These are phyloP conservation scores for Protomyces macrosporus DNA, from an alignment of 1,139 yeast genomes.

Conservation along the genomic window DNA sequence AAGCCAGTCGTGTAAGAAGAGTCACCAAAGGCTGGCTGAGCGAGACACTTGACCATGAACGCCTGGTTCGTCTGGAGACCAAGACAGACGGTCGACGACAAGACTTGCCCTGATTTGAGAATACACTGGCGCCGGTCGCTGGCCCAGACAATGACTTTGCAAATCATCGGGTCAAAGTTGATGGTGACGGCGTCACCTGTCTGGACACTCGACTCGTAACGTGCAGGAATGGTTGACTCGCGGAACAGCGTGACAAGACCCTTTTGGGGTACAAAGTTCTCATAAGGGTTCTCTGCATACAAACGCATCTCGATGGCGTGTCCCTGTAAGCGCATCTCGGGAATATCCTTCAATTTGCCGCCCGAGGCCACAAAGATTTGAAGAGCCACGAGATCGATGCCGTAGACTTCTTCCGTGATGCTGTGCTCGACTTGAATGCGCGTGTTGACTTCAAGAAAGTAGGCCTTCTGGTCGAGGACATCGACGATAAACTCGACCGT, in stretches of 20 bases:
- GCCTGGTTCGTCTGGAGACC: conserved; percentile 73
- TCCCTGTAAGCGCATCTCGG: conserved; percentile 1
- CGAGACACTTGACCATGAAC: neutral
- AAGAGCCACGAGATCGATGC: conserved; percentile 72
- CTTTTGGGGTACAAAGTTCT: conserved; percentile 92
- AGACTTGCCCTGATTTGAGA: conserved; percentile 66
- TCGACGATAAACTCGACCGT: conserved; percentile 95
- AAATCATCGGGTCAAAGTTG: conserved; percentile 93
- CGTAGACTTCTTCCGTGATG: conserved; percentile 91
- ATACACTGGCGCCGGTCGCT: conserved; percentile 80
- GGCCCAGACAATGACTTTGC: conserved; percentile 93
- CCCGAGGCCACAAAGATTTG: conserved; percentile 6
- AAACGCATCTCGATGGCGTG: conserved; percentile 87
- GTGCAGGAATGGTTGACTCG: conserved; percentile 44
- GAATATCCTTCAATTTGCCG: neutral
- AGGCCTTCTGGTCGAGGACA: conserved; percentile 75
- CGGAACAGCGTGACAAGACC: conserved; percentile 44
- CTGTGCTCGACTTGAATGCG: conserved; percentile 98
- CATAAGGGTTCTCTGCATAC: conserved; percentile 94
- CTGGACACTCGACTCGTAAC: conserved; percentile 74
- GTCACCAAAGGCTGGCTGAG: neutral
- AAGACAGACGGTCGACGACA: conserved; percentile 76
- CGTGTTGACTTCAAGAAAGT: conserved; percentile 93
- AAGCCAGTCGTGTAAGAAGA: conserved; percentile 5
- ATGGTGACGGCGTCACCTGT: conserved; percentile 88